Evolutionary conservation across 768 basidiomycete species (phyloP).

Genomic region (Tylopilus felleus): DNA sequence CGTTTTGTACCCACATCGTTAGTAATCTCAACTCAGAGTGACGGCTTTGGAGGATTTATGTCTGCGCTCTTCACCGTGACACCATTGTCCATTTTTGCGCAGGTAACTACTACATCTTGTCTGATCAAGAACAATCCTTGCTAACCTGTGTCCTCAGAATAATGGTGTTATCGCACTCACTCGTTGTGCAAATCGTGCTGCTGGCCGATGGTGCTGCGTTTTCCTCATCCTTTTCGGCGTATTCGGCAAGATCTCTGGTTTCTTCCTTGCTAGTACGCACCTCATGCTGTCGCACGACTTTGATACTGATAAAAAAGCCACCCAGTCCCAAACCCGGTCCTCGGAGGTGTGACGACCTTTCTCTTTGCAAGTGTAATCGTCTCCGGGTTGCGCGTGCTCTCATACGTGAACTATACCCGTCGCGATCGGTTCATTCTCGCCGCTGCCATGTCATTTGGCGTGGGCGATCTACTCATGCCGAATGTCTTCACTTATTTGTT

Average conservation of each 20-base stretch:
- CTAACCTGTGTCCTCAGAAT: constrained; percentile 41
- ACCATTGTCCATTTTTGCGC: constrained; percentile 76
- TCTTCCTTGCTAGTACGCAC: constrained; percentile 68
- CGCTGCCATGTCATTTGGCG: constrained; percentile 63
- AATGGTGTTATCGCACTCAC: constrained; percentile 84
- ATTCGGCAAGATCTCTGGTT: constrained; percentile 77
- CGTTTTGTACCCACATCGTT: neutral
- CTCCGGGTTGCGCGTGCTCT: constrained; percentile 69
- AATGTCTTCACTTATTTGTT: constrained; percentile 68
- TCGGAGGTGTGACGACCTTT: constrained; percentile 87
- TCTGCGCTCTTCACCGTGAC: constrained; percentile 80
- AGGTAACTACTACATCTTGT: constrained; percentile 28
- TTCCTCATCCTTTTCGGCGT: constrained; percentile 81
- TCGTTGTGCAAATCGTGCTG: constrained; percentile 75
- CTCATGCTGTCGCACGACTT: neutral
- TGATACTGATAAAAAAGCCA: neutral
- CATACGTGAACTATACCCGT: constrained; percentile 55
- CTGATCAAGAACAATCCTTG: neutral
- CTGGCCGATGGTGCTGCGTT: constrained; percentile 74
- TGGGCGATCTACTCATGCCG: constrained; percentile 68
- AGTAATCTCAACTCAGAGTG: constrained; percentile 41
- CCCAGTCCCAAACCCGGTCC: constrained; percentile 70
- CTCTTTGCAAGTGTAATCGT: constrained; percentile 73
- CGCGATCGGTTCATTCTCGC: constrained; percentile 68
- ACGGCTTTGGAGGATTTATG: constrained; percentile 78